A percentile compares a stretch with the other conserved stretches of the same genome.
Conservation (phyloP, 495 filamentous ascomycete species). For the Usnea hakonensis region DNA sequence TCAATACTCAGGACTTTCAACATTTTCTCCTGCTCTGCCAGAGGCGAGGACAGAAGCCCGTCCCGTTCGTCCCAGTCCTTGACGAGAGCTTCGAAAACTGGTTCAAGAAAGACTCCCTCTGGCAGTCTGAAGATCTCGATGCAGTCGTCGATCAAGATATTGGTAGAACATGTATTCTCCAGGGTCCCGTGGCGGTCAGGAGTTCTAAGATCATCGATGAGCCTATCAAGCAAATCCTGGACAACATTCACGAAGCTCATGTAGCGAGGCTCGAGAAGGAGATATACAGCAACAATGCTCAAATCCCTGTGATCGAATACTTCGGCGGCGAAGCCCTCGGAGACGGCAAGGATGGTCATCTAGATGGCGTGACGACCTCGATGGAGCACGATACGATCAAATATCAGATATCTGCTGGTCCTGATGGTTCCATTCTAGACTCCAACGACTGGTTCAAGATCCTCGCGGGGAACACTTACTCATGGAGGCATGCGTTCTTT, state of each 20-base stretch:
- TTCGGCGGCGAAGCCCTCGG: slow-evolving; percentile 67
- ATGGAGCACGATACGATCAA: slow-evolving; percentile 65
- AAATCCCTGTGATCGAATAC: slow-evolving; percentile 81
- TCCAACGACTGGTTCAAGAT: slow-evolving; percentile 73
- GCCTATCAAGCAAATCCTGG: neutral
- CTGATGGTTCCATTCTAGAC: slow-evolving; percentile 62
- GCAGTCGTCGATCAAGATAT: slow-evolving; percentile 35
- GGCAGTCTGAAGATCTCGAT: slow-evolving; percentile 39
- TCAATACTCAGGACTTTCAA: slow-evolving; percentile 31
- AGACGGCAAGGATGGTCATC: slow-evolving; percentile 43
- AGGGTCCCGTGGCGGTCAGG: slow-evolving; percentile 35
- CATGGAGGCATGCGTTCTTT: slow-evolving; percentile 89
- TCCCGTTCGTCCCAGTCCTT: slow-evolving; percentile 34
- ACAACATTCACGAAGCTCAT: slow-evolving; percentile 28
- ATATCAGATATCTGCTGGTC: slow-evolving; percentile 66
- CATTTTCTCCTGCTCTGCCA: slow-evolving; percentile 31
- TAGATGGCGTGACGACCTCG: slow-evolving; percentile 72
- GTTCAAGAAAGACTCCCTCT: slow-evolving; percentile 42
- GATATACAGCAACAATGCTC: slow-evolving; percentile 62
- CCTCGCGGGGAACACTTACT: slow-evolving; percentile 69
- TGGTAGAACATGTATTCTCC: slow-evolving; percentile 34
- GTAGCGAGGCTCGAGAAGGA: slow-evolving; percentile 69
- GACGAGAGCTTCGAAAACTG: slow-evolving; percentile 38
- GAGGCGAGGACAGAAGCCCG: slow-evolving; percentile 30
- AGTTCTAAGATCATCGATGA: slow-evolving; percentile 26